phyloP scores from a whole-genome alignment of 1,284 basidiomycete genomes.

The Flammula alnicola region DNA sequence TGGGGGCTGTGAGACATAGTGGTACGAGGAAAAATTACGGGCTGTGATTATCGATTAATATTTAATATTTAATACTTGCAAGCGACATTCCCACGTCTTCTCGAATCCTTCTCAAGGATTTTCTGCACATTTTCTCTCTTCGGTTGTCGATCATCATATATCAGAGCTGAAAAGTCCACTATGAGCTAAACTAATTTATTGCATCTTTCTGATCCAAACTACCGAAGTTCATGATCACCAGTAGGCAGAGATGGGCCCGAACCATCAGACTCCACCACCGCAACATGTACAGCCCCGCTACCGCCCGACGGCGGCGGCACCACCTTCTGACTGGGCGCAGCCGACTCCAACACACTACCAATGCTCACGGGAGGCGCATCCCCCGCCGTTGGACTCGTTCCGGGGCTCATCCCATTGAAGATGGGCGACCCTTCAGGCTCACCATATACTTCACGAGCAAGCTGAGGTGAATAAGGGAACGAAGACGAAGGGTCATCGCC shows the following conservation, averaged over 20 bases:
- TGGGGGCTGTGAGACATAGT: too few species aligned
- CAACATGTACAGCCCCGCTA: background rate
- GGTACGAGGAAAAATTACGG: too few species aligned
- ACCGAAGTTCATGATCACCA: background rate
- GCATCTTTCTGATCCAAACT: background rate
- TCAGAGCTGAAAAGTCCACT: too few species aligned
- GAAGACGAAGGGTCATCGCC: conserved; percentile 5
- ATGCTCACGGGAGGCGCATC: conserved; percentile 33
- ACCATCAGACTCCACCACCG: background rate
- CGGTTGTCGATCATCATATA: too few species aligned
- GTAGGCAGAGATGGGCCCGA: too few species aligned
- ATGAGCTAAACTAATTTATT: too few species aligned
- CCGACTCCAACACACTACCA: conserved; percentile 22
- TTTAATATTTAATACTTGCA: too few species aligned
- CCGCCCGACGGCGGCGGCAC: too few species aligned
- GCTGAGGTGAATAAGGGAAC: conserved; percentile 13
- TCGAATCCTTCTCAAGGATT: too few species aligned
- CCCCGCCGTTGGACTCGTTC: conserved; percentile 22
- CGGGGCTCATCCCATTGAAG: conserved; percentile 31
- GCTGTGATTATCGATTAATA: too few species aligned
- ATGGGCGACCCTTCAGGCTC: conserved; percentile 27
- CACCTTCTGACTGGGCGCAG: background rate
- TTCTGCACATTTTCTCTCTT: too few species aligned
- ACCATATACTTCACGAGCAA: conserved; percentile 22
- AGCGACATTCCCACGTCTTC: too few species aligned